These are phyloP conservation scores for Pyrenophora teres DNA, from an alignment of 2,329 filamentous ascomycete genomes.

Conservation along the genomic window DNA sequence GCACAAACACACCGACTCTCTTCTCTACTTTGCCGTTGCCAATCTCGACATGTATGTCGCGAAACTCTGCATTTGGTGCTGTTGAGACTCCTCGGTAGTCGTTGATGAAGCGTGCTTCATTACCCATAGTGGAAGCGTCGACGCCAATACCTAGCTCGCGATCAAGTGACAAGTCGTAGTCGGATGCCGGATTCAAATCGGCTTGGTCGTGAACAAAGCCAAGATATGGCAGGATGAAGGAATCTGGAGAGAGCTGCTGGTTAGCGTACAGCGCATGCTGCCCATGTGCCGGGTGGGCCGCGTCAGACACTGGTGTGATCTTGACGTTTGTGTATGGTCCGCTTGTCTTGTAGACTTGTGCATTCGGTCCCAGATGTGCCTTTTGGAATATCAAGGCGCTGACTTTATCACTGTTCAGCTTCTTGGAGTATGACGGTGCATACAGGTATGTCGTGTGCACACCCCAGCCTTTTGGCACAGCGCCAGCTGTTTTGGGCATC, in stretches of 20 bases:
- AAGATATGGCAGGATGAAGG: constrained; percentile 57
- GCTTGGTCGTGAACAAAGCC: constrained; percentile 54
- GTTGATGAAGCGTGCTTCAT: constrained; percentile 59
- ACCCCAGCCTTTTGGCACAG: constrained; percentile 42
- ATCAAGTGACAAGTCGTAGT: constrained; percentile 59
- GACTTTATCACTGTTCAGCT: constrained; percentile 29
- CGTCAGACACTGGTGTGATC: constrained; percentile 49
- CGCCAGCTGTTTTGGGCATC: constrained; percentile 5
- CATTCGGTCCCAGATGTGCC: constrained; percentile 20
- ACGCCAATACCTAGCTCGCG: constrained; percentile 55
- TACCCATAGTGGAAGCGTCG: constrained; percentile 55
- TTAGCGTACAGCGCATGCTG: constrained; percentile 57
- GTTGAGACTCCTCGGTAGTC: constrained; percentile 57
- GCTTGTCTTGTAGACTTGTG: constrained; percentile 17
- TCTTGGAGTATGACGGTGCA: constrained; percentile 40
- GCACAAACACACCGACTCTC: constrained; percentile 57
- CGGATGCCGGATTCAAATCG: constrained; percentile 49
- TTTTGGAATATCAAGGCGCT: constrained; percentile 27
- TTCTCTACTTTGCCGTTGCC: constrained; percentile 50
- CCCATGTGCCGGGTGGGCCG: constrained; percentile 54
- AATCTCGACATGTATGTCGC: constrained; percentile 48
- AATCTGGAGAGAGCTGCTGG: constrained; percentile 50
- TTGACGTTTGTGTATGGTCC: constrained; percentile 47
- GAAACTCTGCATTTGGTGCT: constrained; percentile 51
- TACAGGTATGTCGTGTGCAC: constrained; percentile 32